Evolutionary conservation across 2,329 filamentous ascomycete species (phyloP), one percentile per base, ranked within the genome.

Genomic region (Cytospora leucostoma): DNA sequence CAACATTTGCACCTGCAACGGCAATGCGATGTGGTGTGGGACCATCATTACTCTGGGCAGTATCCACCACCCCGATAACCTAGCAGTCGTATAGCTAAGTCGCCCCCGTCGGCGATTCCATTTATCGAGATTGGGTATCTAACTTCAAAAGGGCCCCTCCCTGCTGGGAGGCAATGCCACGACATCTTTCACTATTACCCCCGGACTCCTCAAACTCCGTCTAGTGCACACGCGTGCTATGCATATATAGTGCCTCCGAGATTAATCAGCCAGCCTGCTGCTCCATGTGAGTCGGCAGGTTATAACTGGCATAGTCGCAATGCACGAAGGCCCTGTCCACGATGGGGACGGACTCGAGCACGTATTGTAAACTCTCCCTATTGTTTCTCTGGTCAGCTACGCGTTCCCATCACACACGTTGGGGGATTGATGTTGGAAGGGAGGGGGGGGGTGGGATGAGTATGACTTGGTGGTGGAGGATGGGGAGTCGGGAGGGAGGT

Each of bases 291-390:
- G 84, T 87, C 1, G 84, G 84, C 63, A 85, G 77, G 67, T 87
- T 87, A 69, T 86, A 87, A 61, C 81, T 85, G 21, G 84, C 80
- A 68, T 88, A 88, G 69, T 88, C 85, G 21, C 86, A 82, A 67
- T 90, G 87, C 17, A 90, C 87, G 75, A 90, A 90, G 0, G 88
- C 88, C 62, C 88, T 79, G 71, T 90, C 88, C 35, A 95, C 91
- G 68, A 88, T 89, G 32, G 91, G 91, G 49, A 95, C 89, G 63
- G 89, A 91, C 77, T 95, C 92, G 38, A 95, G 81, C 66, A 95
- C 91, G 76, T 95, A 93, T 70, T 93, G 90, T 75, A 96, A 74
- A 64, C 85, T 87, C 79, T 93, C 90, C 53, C 82, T 84, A 35
- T 66, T 27, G 38, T 66, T 27, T n/a, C 7, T 21, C 34, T 7